Conservation (phyloP, 331 rosid genomes). For the Acacia pycnantha region DNA sequence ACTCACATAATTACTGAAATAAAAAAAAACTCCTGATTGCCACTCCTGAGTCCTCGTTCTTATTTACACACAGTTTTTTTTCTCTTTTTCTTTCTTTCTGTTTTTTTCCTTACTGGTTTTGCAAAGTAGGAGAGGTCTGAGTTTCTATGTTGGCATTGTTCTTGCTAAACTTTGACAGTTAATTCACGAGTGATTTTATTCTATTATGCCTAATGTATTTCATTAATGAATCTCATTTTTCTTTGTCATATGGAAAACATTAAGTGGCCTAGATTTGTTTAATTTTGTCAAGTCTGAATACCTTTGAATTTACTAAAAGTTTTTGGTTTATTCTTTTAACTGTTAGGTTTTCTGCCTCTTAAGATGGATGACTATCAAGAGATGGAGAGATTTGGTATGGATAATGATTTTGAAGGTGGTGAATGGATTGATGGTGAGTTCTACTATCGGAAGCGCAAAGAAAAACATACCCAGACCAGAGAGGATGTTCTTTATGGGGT, state of each 20-base stretch:
- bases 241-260: neutral
- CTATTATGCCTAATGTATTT: neutral
- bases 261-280: neutral
- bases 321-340: neutral
- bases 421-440: slow-evolving; percentile 67
- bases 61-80: neutral
- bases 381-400: slow-evolving; percentile 79
- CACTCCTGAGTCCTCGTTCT: neutral
- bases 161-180: neutral
- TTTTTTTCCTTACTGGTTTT: neutral
- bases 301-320: neutral
- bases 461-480: slow-evolving; percentile 71
- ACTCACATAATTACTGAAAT: neutral
- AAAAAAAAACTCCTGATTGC: neutral
- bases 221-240: neutral
- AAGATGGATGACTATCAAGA: slow-evolving; percentile 84
- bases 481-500: slow-evolving; percentile 80
- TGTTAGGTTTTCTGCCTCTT: slow-evolving; percentile 1
- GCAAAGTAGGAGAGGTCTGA: neutral
- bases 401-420: slow-evolving; percentile 74
- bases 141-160: neutral
- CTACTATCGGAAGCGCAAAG: slow-evolving; percentile 59
- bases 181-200: neutral
- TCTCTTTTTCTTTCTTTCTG: neutral
- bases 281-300: neutral